These are phyloP conservation scores for Phalaenopsis aphrodite DNA, from an alignment of 106 monocot species.

Conservation along the genomic window DNA sequence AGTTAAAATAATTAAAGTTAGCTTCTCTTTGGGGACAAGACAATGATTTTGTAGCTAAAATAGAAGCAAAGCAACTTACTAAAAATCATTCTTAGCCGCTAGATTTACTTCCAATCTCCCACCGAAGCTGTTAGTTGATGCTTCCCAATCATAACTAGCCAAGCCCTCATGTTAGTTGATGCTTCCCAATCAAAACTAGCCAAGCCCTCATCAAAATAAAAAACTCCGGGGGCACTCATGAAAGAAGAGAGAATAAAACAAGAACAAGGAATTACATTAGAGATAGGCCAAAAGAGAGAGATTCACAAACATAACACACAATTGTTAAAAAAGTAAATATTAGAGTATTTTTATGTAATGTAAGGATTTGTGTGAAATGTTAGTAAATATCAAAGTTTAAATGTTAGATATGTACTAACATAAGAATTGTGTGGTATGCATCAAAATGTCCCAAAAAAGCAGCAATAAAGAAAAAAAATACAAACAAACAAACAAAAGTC, in stretches of 20 bases:
- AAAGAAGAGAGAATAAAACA: neutral
- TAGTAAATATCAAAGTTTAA: too few relatives aligned
- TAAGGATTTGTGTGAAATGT: too few relatives aligned
- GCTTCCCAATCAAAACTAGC: neutral
- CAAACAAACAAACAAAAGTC: neutral
- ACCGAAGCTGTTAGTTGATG: neutral
- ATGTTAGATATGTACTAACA: too few relatives aligned
- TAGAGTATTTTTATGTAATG: too few relatives aligned
- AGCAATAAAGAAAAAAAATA: neutral
- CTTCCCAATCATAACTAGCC: neutral
- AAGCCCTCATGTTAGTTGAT: neutral
- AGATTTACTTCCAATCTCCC: neutral
- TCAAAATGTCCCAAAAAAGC: too few relatives aligned
- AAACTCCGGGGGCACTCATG: neutral
- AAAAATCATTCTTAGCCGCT: neutral
- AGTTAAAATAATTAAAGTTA: neutral
- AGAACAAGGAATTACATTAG: neutral
- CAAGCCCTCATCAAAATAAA: neutral
- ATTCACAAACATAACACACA: too few relatives aligned
- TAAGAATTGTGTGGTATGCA: too few relatives aligned
- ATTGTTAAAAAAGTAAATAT: too few relatives aligned
- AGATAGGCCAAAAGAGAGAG: too few relatives aligned
- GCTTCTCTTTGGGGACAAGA: neutral
- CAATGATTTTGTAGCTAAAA: conserved; percentile 2
- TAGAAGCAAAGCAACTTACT: neutral